phyloP scores from a whole-genome alignment of 2,329 filamentous ascomycete species.

The Trichophyton rubrum region DNA sequence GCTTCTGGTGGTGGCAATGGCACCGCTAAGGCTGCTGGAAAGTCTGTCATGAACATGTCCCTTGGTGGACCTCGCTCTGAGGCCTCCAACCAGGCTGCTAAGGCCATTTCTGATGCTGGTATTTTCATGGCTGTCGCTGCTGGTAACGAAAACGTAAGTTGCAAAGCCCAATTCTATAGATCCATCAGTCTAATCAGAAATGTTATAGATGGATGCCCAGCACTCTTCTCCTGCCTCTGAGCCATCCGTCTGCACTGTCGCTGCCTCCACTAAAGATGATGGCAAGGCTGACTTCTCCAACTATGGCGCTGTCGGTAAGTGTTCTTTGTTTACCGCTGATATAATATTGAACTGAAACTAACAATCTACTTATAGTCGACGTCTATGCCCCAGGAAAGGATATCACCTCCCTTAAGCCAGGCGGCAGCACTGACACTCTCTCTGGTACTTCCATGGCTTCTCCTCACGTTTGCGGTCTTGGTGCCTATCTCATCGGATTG shows the following conservation, averaged over 20 bases:
- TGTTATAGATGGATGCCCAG: background rate
- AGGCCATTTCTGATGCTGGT: constrained; percentile 26
- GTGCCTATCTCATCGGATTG: constrained; percentile 41
- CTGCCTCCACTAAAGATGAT: constrained; percentile 26
- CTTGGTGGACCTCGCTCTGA: constrained; percentile 25
- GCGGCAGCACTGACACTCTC: constrained; percentile 34
- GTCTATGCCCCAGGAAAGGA: constrained; percentile 45
- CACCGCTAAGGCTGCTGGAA: constrained; percentile 19
- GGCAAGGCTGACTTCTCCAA: constrained; percentile 30
- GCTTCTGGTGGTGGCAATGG: constrained; percentile 19
- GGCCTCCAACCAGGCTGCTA: constrained; percentile 29
- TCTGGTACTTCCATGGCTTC: constrained; percentile 28
- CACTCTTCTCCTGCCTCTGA: constrained; percentile 26
- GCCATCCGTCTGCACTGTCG: constrained; percentile 29
- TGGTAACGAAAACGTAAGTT: constrained; percentile 26
- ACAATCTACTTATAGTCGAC: constrained; percentile 30
- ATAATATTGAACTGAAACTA: background rate
- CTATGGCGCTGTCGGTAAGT: constrained; percentile 17
- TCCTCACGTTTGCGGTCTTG: constrained; percentile 41
- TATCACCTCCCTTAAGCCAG: constrained; percentile 39
- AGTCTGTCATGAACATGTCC: constrained; percentile 26
- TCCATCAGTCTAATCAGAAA: background rate
- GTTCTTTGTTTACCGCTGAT: background rate
- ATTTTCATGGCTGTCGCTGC: constrained; percentile 32
- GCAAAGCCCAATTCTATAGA: background rate